Percentiles rank a stretch among this genome's conserved stretches.
phyloP scores from a whole-genome alignment of 805 yeast species.

The Saturnispora sanitii region DNA sequence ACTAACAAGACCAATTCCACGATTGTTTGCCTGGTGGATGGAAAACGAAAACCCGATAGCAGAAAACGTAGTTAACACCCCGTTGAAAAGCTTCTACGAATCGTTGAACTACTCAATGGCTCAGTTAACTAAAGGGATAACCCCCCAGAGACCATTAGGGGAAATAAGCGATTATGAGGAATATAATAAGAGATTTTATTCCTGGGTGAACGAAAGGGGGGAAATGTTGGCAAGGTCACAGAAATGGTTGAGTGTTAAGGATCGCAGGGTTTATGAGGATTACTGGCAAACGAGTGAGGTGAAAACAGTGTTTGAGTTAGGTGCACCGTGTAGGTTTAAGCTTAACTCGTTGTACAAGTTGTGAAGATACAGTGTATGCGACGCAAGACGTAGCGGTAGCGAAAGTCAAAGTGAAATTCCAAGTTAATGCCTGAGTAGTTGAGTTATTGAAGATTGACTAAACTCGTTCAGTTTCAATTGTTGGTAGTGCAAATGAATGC shows the following conservation, averaged over 20 bases:
- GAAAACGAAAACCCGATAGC: slow-evolving; percentile 26
- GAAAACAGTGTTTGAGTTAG: too few relatives aligned
- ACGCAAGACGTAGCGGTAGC: too few relatives aligned
- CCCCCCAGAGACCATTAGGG: not conserved
- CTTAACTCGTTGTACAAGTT: too few relatives aligned
- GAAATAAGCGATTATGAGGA: not conserved
- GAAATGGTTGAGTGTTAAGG: slow-evolving; percentile 22
- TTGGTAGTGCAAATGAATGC: too few relatives aligned
- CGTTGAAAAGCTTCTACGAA: slow-evolving; percentile 37
- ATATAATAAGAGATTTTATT: slow-evolving; percentile 24
- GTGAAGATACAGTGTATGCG: too few relatives aligned
- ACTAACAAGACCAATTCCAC: not conserved
- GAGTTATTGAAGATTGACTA: too few relatives aligned
- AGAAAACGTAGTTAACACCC: slow-evolving; percentile 33
- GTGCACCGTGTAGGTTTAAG: too few relatives aligned
- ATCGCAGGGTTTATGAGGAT: slow-evolving; percentile 20
- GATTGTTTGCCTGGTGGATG: slow-evolving; percentile 27
- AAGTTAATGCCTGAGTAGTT: too few relatives aligned
- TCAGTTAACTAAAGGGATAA: not conserved
- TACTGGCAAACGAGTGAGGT: not conserved
- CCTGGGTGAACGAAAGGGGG: slow-evolving; percentile 16
- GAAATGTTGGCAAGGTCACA: slow-evolving; percentile 23
- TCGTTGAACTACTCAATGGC: slow-evolving; percentile 29
- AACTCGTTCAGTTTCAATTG: too few relatives aligned
- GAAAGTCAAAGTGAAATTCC: too few relatives aligned